Conservation (phyloP, 805 yeast species). For the Yarrowia phangngaensis region DNA sequence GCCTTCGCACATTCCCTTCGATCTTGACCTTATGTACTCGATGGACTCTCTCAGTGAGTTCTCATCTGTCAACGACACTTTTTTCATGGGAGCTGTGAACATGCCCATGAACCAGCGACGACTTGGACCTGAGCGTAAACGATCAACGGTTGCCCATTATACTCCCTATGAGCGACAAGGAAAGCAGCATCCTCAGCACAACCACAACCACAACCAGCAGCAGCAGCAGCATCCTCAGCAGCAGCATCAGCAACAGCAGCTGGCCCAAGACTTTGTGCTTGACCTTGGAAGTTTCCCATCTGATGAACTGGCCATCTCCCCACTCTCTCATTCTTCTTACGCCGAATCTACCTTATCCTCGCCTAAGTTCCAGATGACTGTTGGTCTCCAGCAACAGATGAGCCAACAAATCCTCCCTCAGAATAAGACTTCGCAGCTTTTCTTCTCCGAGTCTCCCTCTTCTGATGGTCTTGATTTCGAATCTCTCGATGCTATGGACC, state of each 20-base stretch:
- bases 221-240: slow-evolving; percentile 25
- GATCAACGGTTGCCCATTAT: slow-evolving; percentile 11
- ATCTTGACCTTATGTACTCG: slow-evolving; percentile 22
- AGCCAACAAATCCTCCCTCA: not conserved
- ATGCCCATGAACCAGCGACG: slow-evolving; percentile 12
- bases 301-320: slow-evolving; percentile 19
- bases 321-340: slow-evolving; percentile 21
- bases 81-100: slow-evolving; percentile 12
- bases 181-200: slow-evolving; percentile 21
- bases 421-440: slow-evolving; percentile 12
- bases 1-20: slow-evolving; percentile 11
- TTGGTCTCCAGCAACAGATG: slow-evolving; percentile 5
- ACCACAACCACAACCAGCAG: slow-evolving; percentile 24
- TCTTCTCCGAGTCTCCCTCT: slow-evolving; percentile 16
- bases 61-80: slow-evolving; percentile 16
- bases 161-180: slow-evolving; percentile 22
- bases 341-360: slow-evolving; percentile 20
- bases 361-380: slow-evolving; percentile 25
- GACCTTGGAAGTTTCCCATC: slow-evolving; percentile 24
- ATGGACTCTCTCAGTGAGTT: slow-evolving; percentile 20
- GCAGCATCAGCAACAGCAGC: slow-evolving; percentile 26
- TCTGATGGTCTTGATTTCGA: slow-evolving; percentile 20
- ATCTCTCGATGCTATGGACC: slow-evolving; percentile 10
- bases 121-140: slow-evolving; percentile 17
- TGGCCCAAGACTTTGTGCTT: slow-evolving; percentile 16